Percentiles rank a stretch among this genome's conserved stretches.
These are phyloP conservation scores for Mallotus japonicus DNA, from an alignment of 441 rosid genomes.

Conservation along the genomic window DNA sequence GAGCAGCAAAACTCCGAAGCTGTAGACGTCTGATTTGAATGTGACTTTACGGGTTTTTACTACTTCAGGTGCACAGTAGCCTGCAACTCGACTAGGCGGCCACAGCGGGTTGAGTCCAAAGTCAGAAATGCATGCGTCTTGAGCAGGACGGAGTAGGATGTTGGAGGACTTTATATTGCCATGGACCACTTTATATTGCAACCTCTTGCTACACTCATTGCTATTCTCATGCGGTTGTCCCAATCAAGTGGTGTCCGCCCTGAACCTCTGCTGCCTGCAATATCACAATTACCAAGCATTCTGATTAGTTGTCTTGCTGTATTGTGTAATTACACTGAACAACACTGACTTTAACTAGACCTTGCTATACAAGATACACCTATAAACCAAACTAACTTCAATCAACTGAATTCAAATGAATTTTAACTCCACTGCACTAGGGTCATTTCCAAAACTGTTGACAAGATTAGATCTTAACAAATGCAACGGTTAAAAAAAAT, in stretches of 20 bases:
- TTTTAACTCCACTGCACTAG: no score
- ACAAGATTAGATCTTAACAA: no score
- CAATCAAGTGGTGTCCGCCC: slow-evolving; percentile 89
- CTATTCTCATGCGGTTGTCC: slow-evolving; percentile 86
- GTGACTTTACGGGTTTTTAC: slow-evolving; percentile 71
- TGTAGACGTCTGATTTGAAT: slow-evolving; percentile 83
- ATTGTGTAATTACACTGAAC: not conserved
- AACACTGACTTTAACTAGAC: not conserved
- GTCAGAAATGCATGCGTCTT: slow-evolving; percentile 66
- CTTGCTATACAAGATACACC: not conserved
- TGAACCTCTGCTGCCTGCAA: slow-evolving; percentile 79
- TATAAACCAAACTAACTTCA: no score
- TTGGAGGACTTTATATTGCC: slow-evolving; percentile 95
- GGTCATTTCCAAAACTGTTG: no score
- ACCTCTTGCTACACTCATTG: slow-evolving; percentile 67
- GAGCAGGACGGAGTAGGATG: slow-evolving; percentile 65
- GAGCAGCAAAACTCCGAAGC: slow-evolving; percentile 79
- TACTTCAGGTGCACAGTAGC: slow-evolving; percentile 89
- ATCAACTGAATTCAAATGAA: no score
- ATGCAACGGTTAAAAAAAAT: no score
- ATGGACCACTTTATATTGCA: slow-evolving; percentile 64
- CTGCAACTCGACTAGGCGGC: slow-evolving; percentile 70
- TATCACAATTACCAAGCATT: not conserved
- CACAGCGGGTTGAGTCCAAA: slow-evolving; percentile 71
- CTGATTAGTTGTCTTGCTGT: not conserved